Percentiles rank a stretch among this genome's conserved stretches.
Conservation (phyloP, 202 grass and related monocot species). For the Schoenoplectus tabernaemontani region DNA sequence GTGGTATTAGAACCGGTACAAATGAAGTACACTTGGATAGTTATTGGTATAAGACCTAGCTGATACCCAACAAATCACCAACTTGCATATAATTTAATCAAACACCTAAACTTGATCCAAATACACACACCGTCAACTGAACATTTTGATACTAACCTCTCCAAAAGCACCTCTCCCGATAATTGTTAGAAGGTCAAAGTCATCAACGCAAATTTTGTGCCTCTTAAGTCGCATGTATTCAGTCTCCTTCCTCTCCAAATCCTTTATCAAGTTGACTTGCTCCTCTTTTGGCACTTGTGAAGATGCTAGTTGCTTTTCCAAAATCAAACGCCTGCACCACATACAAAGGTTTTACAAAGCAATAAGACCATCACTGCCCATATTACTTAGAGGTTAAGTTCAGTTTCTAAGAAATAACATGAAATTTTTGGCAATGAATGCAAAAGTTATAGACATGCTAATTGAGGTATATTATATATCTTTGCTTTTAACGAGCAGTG, state of each 20-base stretch:
- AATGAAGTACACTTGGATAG: neutral
- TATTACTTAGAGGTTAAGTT: too few species aligned
- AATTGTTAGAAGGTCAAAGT: conserved; percentile 94
- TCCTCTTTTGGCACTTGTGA: conserved; percentile 88
- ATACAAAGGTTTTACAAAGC: conserved; percentile 24
- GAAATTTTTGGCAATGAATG: too few species aligned
- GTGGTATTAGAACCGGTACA: neutral
- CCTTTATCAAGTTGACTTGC: conserved; percentile 82
- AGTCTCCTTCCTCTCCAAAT: conserved; percentile 96
- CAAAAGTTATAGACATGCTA: neutral
- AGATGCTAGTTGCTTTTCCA: conserved; percentile 79
- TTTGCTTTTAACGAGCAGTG: neutral
- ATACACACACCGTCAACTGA: neutral
- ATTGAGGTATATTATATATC: neutral
- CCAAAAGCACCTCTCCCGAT: conserved; percentile 99
- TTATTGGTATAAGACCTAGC: neutral
- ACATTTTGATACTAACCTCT: conserved; percentile 45
- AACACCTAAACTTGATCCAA: neutral
- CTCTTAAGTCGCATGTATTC: conserved; percentile 97
- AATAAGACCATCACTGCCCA: neutral
- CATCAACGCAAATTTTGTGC: conserved; percentile 94
- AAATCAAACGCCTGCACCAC: conserved; percentile 58
- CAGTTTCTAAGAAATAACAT: neutral
- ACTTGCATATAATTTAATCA: neutral
- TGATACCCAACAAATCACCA: neutral